phyloP scores from a whole-genome alignment of 169 alveolate genomes.

The Cytauxzoon felis region DNA sequence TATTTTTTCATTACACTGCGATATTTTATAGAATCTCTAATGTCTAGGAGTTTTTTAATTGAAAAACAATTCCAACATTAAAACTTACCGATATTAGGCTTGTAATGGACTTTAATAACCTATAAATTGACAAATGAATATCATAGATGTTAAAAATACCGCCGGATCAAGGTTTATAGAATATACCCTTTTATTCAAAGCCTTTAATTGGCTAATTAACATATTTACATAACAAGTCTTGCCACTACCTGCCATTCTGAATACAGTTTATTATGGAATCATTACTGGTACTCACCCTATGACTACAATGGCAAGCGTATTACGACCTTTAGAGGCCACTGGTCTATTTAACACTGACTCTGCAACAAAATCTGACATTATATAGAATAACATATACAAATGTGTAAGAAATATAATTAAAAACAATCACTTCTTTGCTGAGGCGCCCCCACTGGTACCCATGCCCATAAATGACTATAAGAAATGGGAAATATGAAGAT shows the following conservation, averaged over 20 bases:
- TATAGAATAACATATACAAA: neutral
- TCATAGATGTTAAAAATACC: constrained; percentile 74
- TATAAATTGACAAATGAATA: constrained; percentile 11
- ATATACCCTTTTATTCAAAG: constrained; percentile 84
- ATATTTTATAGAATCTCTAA: constrained; percentile 93
- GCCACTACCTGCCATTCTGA: constrained; percentile 94
- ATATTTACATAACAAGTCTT: constrained; percentile 90
- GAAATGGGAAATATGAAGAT: too few species aligned
- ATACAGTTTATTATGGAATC: neutral
- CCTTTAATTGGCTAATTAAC: constrained; percentile 67
- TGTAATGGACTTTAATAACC: constrained; percentile 58
- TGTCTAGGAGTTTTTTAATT: constrained; percentile 68
- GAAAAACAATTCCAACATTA: constrained; percentile 1
- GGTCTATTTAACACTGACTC: constrained; percentile 37
- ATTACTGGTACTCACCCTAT: constrained; percentile 38
- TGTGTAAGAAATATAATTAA: neutral
- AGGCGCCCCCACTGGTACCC: constrained; percentile 49
- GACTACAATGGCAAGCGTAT: constrained; percentile 62
- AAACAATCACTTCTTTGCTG: constrained; percentile 19
- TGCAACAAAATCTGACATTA: neutral
- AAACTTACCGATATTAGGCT: constrained; percentile 60
- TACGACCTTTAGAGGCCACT: constrained; percentile 63
- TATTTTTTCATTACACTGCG: constrained; percentile 93
- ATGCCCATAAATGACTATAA: constrained; percentile 55
- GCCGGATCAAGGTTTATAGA: constrained; percentile 98